phyloP scores from a whole-genome alignment of 2,329 filamentous ascomycete species.

The Monosporascus cannonballus region DNA sequence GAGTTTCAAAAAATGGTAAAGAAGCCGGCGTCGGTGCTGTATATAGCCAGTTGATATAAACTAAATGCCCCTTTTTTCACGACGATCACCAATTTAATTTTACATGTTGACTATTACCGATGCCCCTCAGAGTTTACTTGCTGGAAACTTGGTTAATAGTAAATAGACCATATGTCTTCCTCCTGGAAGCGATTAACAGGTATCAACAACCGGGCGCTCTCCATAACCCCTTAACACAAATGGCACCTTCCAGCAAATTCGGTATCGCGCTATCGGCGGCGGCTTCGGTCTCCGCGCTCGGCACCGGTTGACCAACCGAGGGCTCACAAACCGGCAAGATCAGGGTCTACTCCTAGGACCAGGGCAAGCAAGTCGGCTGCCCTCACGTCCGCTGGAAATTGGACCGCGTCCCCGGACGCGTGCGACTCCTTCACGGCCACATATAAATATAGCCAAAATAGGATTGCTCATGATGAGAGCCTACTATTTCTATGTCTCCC shows the following conservation, averaged over 20 bases:
- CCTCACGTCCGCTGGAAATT: constrained; percentile 4
- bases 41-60: neutral
- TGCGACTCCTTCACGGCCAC: constrained; percentile 4
- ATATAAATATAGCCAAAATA: no score
- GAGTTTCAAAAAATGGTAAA: neutral
- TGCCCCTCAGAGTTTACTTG: no score
- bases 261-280: neutral
- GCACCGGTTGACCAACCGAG: constrained; percentile 5
- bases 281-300: constrained; percentile 1
- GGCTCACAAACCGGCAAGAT: constrained; percentile 4
- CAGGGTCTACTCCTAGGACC: constrained; percentile 5
- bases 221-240: no score
- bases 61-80: neutral
- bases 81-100: no score
- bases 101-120: no score
- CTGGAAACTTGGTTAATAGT: no score
- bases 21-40: neutral
- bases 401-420: constrained; percentile 4
- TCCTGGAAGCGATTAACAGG: no score
- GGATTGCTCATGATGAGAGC: no score
- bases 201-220: no score
- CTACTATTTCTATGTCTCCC: no score
- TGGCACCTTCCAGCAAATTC: neutral
- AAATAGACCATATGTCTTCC: no score
- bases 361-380: constrained; percentile 4